Base-by-base conservation (phyloP, 2,329 filamentous ascomycete genomes). In the Kalmusia sp. region DNA sequence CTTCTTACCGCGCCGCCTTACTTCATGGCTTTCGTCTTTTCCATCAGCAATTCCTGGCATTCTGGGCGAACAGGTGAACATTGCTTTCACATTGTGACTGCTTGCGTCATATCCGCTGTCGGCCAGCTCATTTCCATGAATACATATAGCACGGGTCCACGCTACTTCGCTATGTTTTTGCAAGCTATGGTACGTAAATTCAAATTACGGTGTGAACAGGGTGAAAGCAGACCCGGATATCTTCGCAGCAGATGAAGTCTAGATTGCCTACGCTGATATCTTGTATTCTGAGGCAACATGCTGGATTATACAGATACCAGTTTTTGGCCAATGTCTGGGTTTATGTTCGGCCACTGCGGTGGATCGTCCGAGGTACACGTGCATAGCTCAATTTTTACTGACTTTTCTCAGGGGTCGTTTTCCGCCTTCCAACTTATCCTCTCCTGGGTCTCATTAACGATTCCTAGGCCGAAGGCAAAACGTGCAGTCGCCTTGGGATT, bases 1-100 rank as follows among this genome's bases (percentile, higher is more conserved):
- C 72, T 79, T 12, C 65, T 79, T 3, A 75, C 77, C 47, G 76
- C 76, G 0, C 76, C 76, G 1, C 76, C 77, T 0, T 76, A 77
- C 49, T 65, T 63, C 25, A 62, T 72, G 48, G 63, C 69, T 6
- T 71, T 70, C 40, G 53, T 55, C 19, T 53, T 58, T 24, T 61
- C 68, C 4, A 64, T 62, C 39, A 54, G 39, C n/a, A 49, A 65
- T 8, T 63, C 69, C 3, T 71, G 62, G 53, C 58, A 58, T 14
- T 68, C 64, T 8, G 69, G 68, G 7, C 67, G 63, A 21, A 61
- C 65, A 51, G 64, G 62, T 38, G 70, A 72, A 40, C 66, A 61
- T 3, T 69, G 52, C 59, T 68, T 58, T 49, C 69, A 72, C 54
- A 64, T 70, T 39, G 45, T 69, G 14, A 46, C 61, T 11, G 60